Percentiles rank a stretch among this genome's conserved stretches.
These are phyloP conservation scores for Paramecium tetraurelia DNA, from an alignment of 73 alveolate species.

Conservation along the genomic window DNA sequence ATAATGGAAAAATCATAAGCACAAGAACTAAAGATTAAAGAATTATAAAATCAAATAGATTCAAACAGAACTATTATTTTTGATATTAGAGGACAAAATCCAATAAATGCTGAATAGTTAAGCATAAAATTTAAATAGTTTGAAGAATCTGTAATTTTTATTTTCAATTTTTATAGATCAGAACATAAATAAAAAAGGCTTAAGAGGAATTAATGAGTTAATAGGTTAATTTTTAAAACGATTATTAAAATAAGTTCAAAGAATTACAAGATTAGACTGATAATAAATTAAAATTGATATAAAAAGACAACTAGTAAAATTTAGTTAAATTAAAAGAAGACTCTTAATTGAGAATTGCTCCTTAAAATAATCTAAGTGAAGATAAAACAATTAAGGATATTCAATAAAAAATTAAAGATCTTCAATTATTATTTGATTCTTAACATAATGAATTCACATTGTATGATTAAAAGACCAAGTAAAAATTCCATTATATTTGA, in stretches of 20 bases:
- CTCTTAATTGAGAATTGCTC: neutral
- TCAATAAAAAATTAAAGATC: neutral
- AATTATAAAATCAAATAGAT: neutral
- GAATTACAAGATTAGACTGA: neutral
- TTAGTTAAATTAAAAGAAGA: neutral
- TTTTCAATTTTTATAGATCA: neutral
- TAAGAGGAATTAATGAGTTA: neutral
- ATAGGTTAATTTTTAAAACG: slow-evolving; percentile 5
- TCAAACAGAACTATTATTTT: neutral
- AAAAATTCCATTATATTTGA: neutral
- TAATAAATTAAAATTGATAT: neutral
- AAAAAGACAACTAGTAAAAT: neutral
- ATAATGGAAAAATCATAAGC: neutral
- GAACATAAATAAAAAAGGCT: neutral
- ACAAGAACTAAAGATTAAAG: neutral
- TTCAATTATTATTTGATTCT: neutral
- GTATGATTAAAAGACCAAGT: neutral
- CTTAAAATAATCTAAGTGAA: neutral
- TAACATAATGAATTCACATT: neutral
- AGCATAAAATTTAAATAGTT: neutral
- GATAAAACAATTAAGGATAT: neutral
- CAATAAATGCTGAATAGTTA: neutral
- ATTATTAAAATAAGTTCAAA: neutral
- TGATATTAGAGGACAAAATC: neutral
- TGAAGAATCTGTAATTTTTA: neutral